Conservation (phyloP, 306 rosid species). For the Prunus mira region DNA sequence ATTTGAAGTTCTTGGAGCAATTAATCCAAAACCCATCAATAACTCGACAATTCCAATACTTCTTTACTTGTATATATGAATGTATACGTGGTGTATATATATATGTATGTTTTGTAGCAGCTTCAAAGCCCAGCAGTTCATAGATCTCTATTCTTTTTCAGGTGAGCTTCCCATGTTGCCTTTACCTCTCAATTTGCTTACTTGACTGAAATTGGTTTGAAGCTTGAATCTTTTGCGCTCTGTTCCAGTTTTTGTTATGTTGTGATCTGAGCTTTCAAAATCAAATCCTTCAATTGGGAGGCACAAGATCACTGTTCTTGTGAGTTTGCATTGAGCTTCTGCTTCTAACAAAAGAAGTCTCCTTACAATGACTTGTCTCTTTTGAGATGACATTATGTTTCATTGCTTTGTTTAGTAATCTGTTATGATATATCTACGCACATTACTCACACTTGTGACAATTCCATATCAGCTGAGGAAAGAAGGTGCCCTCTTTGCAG, state of each 20-base stretch:
- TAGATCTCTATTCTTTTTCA: conserved; percentile 41
- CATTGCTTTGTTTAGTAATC: not conserved
- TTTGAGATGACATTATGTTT: not conserved
- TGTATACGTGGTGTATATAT: not conserved
- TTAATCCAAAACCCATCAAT: conserved; percentile 8
- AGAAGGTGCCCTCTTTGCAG: not conserved
- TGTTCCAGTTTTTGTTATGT: not conserved
- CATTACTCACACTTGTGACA: not conserved
- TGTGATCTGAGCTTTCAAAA: not conserved
- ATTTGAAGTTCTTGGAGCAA: conserved; percentile 6
- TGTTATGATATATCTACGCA: not conserved
- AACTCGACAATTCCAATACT: not conserved
- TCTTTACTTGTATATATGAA: conserved; percentile 3
- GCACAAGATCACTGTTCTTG: not conserved
- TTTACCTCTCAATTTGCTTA: conserved; percentile 17
- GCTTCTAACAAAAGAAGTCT: not conserved
- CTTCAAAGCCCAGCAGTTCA: conserved; percentile 23
- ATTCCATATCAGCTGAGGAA: no score
- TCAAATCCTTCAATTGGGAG: not conserved
- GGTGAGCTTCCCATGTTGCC: conserved; percentile 31
- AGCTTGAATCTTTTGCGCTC: not conserved
- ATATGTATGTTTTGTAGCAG: conserved; percentile 9
- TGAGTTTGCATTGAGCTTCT: not conserved
- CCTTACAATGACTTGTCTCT: not conserved
- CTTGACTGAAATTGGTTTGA: not conserved